phyloP scores from a whole-genome alignment of 176 grass and related monocot species.

The Carex kokanica region DNA sequence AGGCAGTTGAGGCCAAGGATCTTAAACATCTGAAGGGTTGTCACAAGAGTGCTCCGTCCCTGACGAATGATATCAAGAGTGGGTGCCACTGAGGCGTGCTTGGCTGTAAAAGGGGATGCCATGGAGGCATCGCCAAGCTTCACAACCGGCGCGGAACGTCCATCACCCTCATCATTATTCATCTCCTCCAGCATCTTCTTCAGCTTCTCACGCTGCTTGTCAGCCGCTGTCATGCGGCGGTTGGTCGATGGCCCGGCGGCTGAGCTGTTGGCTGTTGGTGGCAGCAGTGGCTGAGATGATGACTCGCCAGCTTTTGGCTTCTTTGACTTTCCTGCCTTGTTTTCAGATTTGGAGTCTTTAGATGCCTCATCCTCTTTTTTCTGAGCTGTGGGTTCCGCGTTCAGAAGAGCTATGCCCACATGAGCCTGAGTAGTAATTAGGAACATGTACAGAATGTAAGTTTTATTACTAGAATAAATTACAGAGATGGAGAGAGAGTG shows the following conservation, averaged over 20 bases:
- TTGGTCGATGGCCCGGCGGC: conserved; percentile 37
- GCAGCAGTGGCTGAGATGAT: conserved; percentile 44
- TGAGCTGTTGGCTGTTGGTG: conserved; percentile 37
- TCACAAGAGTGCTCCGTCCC: conserved; percentile 89
- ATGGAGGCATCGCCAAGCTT: conserved; percentile 99
- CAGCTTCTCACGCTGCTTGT: conserved; percentile 71
- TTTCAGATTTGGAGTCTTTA: conserved; percentile 63
- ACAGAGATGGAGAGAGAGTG: neutral
- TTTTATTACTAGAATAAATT: conserved; percentile 4
- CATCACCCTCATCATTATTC: conserved; percentile 91
- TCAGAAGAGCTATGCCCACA: conserved; percentile 88
- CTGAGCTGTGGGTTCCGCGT: conserved; percentile 60
- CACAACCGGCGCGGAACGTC: conserved; percentile 59
- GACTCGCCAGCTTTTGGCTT: conserved; percentile 52
- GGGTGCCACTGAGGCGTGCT: conserved; percentile 88
- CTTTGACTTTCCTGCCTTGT: conserved; percentile 63
- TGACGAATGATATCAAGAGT: conserved; percentile 96
- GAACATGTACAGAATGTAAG: neutral
- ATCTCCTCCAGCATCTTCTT: conserved; percentile 96
- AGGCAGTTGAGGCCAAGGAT: conserved; percentile 99
- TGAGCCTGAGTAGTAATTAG: conserved; percentile 54
- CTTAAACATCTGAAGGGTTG: conserved; percentile 99
- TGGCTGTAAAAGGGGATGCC: conserved; percentile 98
- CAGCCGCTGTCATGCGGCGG: conserved; percentile 59
- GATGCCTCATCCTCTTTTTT: conserved; percentile 48